A percentile compares a stretch with the other conserved stretches of the same genome.
Conservation (phyloP, 2,329 filamentous ascomycete genomes). For the Aureobasidium namibiae region DNA sequence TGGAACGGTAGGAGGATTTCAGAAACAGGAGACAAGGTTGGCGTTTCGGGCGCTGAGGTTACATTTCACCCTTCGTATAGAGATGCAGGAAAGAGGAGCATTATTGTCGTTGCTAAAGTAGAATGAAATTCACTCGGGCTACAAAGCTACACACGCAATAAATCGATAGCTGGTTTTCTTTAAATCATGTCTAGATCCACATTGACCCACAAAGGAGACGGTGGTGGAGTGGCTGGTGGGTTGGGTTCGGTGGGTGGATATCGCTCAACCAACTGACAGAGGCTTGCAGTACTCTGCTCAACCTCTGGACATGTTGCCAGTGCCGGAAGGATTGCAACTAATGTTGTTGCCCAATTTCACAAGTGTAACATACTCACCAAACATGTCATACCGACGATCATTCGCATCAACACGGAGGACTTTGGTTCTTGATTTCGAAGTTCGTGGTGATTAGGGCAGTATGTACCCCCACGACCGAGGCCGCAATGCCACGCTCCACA, state of each 20-base stretch:
- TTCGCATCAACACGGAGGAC: neutral
- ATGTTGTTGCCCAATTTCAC: neutral
- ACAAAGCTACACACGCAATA: slow-evolving; percentile 3
- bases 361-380: neutral
- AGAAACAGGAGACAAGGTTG: slow-evolving; percentile 6
- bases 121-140: neutral
- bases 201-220: slow-evolving; percentile 1
- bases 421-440: neutral
- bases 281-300: neutral
- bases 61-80: neutral
- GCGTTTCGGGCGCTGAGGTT: slow-evolving; percentile 11
- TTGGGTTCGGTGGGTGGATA: neutral
- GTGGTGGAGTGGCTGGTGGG: neutral
- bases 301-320: neutral
- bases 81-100: neutral
- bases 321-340: neutral
- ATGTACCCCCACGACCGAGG: neutral
- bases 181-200: neutral
- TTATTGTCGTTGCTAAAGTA: slow-evolving; percentile 5
- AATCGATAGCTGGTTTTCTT: slow-evolving; percentile 3
- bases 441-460: neutral
- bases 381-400: neutral
- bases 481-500: neutral
- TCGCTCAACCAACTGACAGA: neutral
- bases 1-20: neutral